Conservation (phyloP, 345 rosid species). For the Geranium brycei region DNA sequence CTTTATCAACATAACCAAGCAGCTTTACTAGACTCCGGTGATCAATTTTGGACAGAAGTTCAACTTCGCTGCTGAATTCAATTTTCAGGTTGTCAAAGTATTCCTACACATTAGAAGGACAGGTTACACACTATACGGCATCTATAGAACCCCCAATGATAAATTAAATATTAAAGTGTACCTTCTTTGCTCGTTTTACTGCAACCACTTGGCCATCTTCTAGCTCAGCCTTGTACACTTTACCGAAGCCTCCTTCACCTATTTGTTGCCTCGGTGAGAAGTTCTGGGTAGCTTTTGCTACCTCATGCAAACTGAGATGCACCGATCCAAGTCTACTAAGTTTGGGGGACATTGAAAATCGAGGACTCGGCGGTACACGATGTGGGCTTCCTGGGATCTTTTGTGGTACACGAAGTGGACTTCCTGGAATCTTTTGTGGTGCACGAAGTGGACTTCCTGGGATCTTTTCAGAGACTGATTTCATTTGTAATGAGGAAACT, state of each 20-base stretch:
- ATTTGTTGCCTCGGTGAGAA: conserved; percentile 50
- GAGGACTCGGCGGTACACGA: conserved; percentile 82
- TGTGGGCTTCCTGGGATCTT: conserved; percentile 49
- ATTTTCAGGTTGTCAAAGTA: conserved; percentile 42
- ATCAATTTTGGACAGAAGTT: conserved; percentile 78
- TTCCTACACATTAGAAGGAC: conserved; percentile 32
- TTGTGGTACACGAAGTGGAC: too few species aligned
- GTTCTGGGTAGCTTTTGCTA: conserved; percentile 50
- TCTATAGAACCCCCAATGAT: neutral
- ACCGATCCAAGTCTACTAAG: conserved; percentile 53
- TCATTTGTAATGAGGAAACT: conserved; percentile 32
- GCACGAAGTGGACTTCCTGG: conserved; percentile 15
- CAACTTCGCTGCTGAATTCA: conserved; percentile 91
- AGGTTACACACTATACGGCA: neutral
- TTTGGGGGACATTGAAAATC: conserved; percentile 61
- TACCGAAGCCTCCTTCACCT: conserved; percentile 95
- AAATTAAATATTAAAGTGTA: conserved; percentile 8
- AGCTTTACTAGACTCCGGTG: conserved; percentile 84
- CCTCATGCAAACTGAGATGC: conserved; percentile 48
- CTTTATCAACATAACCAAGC: conserved; percentile 72
- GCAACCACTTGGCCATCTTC: conserved; percentile 71
- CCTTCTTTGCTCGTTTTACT: conserved; percentile 94
- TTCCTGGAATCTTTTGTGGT: too few species aligned
- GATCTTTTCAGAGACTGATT: conserved; percentile 38
- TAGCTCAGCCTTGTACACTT: conserved; percentile 62